Base-by-base conservation (phyloP, 805 yeast genomes). In the Lachancea quebecensis region DNA sequence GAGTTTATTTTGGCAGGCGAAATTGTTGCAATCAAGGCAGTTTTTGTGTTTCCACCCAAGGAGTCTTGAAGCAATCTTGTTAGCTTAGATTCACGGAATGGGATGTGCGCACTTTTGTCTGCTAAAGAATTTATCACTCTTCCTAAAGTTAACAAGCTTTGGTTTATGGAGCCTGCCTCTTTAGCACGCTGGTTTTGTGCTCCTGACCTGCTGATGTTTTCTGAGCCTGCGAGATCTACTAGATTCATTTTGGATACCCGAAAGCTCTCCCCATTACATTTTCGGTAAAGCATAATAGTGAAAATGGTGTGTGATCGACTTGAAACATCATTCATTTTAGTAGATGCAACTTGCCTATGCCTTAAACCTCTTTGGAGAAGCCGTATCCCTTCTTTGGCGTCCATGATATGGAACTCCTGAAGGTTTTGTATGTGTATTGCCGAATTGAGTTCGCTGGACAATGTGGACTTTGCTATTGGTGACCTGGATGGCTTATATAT, bases 211-310 rank as follows among this genome's bases (percentile, higher is more conserved):
- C 75, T 78, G 44, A 91, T 82, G 60, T 90, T 90, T 62, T 91
- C 99, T 4, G 95, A 85, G 0, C 99, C 98, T 0, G 98, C 99
- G 51, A 91, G 71, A 67, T 91, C 98, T 5, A 91, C 98, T 17
- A 90, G 69, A 60, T 90, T 88, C 71, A 88, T 78, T 56, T 87
- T 88, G 6, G 89, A 80, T 18, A 74, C 65, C 50, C 79, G 68
- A 49, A 74, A 73, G 18, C 69, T 53, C 45, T 77, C 81, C 17
- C 66, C 67, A 15, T 64, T 70, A 64, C 41, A 76, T 68, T 72
- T 73, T 54, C 71, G 77, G 56, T 74, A 76, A 29, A 85, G 62
- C 38, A 73, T 74, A 27, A 85, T 72, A 2, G 89, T 78, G 62
- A 85, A 84, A 4, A 85, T 80, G 0, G 91, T 80, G 59, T 85